Percentiles rank a stretch among this genome's conserved stretches.
These are phyloP conservation scores for Mycena pura DNA, from an alignment of 768 basidiomycete species.

Conservation along the genomic window DNA sequence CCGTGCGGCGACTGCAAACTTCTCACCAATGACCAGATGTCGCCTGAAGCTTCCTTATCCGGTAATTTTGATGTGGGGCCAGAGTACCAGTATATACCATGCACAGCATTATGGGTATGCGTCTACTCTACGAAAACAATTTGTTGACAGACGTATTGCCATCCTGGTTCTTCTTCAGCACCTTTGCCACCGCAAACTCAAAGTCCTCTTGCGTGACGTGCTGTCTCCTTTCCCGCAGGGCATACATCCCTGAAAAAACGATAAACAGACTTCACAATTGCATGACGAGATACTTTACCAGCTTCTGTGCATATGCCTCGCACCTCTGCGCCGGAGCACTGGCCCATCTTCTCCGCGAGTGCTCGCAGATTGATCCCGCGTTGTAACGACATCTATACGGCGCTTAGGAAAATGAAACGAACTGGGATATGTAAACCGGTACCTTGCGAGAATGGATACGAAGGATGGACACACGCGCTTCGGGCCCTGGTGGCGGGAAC, in stretches of 20 bases:
- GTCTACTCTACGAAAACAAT: constrained; percentile 74
- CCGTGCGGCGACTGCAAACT: background rate
- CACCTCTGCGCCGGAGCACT: constrained; percentile 97
- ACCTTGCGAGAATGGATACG: constrained; percentile 97
- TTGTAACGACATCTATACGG: constrained; percentile 89
- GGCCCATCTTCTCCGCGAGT: constrained; percentile 98
- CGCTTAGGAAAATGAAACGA: background rate
- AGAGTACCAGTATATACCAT: no score
- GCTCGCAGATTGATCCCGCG: constrained; percentile 96
- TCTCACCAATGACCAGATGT: no score
- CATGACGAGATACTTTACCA: constrained; percentile 53
- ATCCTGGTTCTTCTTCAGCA: constrained; percentile 96
- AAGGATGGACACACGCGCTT: constrained; percentile 95
- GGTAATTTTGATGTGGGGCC: no score
- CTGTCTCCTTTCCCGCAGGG: constrained; percentile 90
- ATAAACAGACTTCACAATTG: constrained; percentile 1
- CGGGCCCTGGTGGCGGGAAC: constrained; percentile 97
- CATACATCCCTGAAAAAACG: constrained; percentile 82
- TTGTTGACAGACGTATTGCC: constrained; percentile 94
- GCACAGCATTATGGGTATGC: no score
- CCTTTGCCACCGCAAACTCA: constrained; percentile 98
- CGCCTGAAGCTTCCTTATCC: constrained; percentile 1
- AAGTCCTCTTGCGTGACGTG: constrained; percentile 99
- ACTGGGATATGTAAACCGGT: background rate
- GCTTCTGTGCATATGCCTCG: constrained; percentile 97